phyloP scores from a whole-genome alignment of 2,329 filamentous ascomycete genomes.

The Aspergillus clavatus region DNA sequence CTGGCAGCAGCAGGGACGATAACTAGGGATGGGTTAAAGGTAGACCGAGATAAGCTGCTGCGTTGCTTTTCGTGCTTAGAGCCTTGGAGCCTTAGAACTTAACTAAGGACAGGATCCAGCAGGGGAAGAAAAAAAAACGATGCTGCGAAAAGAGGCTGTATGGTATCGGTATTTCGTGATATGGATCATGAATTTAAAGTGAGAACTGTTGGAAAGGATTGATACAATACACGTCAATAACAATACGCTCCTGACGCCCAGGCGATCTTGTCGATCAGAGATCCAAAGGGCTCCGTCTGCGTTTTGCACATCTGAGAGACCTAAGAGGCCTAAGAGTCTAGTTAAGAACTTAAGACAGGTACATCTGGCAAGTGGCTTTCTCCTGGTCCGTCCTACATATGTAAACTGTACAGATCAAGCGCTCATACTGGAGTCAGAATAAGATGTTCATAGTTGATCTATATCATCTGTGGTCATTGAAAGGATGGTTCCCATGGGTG shows the following conservation, averaged over 20 bases:
- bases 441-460: too few species aligned
- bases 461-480: too few species aligned
- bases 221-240: background rate
- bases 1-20: constrained; percentile 6
- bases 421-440: too few species aligned
- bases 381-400: too few species aligned
- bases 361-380: too few species aligned
- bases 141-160: constrained; percentile 23
- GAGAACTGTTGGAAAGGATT: too few species aligned
- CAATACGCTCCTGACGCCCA: background rate
- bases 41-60: constrained; percentile 6
- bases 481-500: too few species aligned
- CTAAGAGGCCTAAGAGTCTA: too few species aligned
- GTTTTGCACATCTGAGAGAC: background rate
- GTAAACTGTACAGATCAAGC: too few species aligned
- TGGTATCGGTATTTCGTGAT: constrained; percentile 4
- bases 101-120: constrained; percentile 8
- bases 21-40: constrained; percentile 11
- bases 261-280: constrained; percentile 12
- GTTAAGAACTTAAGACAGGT: too few species aligned
- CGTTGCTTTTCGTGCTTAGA: too few species aligned
- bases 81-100: too few species aligned
- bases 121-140: constrained; percentile 20
- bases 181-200: background rate
- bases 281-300: background rate